phyloP scores from a whole-genome alignment of 2,329 filamentous ascomycete species.

The Ophiostoma sp. region DNA sequence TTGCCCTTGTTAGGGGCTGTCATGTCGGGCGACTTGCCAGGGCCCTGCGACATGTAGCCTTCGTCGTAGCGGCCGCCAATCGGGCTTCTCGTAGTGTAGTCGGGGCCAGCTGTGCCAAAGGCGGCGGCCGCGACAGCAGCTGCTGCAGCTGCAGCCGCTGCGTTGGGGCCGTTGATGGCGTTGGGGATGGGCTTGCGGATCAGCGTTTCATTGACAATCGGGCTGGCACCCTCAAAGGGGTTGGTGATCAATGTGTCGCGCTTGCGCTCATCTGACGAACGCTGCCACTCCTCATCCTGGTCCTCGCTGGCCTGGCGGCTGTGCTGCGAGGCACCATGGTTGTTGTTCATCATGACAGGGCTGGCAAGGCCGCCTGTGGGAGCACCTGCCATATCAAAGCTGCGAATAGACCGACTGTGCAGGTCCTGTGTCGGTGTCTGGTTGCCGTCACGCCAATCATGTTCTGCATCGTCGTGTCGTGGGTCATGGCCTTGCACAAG shows the following conservation, averaged over 20 bases:
- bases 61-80: constrained; percentile 66
- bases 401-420: constrained; percentile 36
- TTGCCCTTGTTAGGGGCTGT: constrained; percentile 49
- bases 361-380: constrained; percentile 44
- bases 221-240: constrained; percentile 61
- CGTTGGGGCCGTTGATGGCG: constrained; percentile 30
- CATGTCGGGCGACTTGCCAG: constrained; percentile 51
- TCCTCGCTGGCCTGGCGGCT: constrained; percentile 53
- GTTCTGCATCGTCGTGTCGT: constrained; percentile 36
- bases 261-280: constrained; percentile 58
- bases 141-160: constrained; percentile 17
- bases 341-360: constrained; percentile 42
- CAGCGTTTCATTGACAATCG: constrained; percentile 51
- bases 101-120: constrained; percentile 23
- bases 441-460: constrained; percentile 32
- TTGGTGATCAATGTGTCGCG: constrained; percentile 63
- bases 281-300: constrained; percentile 60
- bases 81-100: constrained; percentile 52
- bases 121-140: constrained; percentile 28
- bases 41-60: constrained; percentile 79
- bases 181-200: constrained; percentile 30
- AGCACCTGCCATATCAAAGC: constrained; percentile 50
- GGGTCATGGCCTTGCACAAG: constrained; percentile 66
- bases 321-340: constrained; percentile 38
- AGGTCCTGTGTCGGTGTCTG: constrained; percentile 36